Base-by-base conservation (phyloP, 164 flowering plant genomes). In the Saururus chinensis region DNA sequence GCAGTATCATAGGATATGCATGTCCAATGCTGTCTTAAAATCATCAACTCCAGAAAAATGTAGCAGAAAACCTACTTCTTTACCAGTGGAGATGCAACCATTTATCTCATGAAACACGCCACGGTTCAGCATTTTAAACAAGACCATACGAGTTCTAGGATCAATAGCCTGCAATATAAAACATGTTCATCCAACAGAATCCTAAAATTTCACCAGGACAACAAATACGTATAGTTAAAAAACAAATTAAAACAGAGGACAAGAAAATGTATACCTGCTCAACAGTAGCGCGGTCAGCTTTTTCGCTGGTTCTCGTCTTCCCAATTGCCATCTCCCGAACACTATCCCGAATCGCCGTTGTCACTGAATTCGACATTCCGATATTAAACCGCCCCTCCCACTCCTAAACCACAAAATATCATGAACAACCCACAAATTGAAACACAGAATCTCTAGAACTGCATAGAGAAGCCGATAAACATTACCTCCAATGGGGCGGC, bases 81-180 rank as follows among this genome's bases (percentile, higher is more conserved):
- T 91, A 59, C 99, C 99, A 51, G 99, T 95, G 30, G 99, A 95
- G 66, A 95, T 95, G 80, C 99, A 91, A 57, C 99, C 99, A 69
- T 95, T 95, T 40, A 95, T 88, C 65, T 91, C 96, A 75, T 82
- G 60, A 60, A 91, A 95, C 16, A 87, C 80, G 48, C 95, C 95
- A 0, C 92, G 84, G 72, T 87, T 91, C 70, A 91, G 73, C 99
- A 95, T 95, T 74, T 84, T 91, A 73, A 82, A 91, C 49, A 95
- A 65, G 65, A 91, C 86, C 93, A 87, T 89, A 9, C 97, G 91
- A 57, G 99, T 95, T 71, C 96, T 77, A 48, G 97, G 96, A 82
- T 95, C 99, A 67, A 91, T 84, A 14, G 96, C 99, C 99, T 95
- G 83, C 40, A 67, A 66, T 42, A 51, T 9, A 48, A 17, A 14